Percentiles rank a stretch among this genome's conserved stretches.
These are phyloP conservation scores for Kuraishia ogatae DNA, from an alignment of 805 yeast genomes.

Conservation along the genomic window DNA sequence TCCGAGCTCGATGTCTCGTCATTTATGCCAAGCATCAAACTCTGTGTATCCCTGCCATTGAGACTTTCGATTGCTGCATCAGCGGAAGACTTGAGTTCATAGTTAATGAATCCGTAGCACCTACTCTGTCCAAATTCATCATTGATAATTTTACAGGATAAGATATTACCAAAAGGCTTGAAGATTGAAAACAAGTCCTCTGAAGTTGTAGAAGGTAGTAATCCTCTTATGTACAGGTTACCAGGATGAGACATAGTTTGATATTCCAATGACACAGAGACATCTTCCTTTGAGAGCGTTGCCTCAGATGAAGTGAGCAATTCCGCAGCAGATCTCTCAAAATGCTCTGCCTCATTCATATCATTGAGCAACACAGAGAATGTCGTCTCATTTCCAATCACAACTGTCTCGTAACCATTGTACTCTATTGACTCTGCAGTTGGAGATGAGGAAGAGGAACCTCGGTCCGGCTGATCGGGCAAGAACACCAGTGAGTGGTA, in stretches of 20 bases:
- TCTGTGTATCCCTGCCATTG: slow-evolving; percentile 15
- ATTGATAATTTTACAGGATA: slow-evolving; percentile 37
- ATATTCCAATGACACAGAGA: slow-evolving; percentile 9
- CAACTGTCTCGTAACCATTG: not conserved
- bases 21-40: not conserved
- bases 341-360: not conserved
- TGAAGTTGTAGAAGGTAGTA: slow-evolving; percentile 28
- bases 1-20: not conserved
- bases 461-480: not conserved
- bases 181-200: slow-evolving; percentile 29
- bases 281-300: not conserved
- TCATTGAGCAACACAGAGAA: not conserved
- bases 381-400: not conserved
- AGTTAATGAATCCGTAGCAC: slow-evolving; percentile 66
- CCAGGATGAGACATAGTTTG: slow-evolving; percentile 45
- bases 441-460: not conserved
- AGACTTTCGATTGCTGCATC: slow-evolving; percentile 44
- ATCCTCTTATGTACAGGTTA: slow-evolving; percentile 43
- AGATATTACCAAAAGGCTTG: slow-evolving; percentile 30
- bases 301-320: not conserved
- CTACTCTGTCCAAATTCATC: slow-evolving; percentile 35
- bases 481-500: not conserved
- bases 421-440: not conserved
- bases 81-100: slow-evolving; percentile 47
- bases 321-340: not conserved